Base-by-base conservation (phyloP, 2,329 filamentous ascomycete genomes). In the Pseudocercospora vitis region DNA sequence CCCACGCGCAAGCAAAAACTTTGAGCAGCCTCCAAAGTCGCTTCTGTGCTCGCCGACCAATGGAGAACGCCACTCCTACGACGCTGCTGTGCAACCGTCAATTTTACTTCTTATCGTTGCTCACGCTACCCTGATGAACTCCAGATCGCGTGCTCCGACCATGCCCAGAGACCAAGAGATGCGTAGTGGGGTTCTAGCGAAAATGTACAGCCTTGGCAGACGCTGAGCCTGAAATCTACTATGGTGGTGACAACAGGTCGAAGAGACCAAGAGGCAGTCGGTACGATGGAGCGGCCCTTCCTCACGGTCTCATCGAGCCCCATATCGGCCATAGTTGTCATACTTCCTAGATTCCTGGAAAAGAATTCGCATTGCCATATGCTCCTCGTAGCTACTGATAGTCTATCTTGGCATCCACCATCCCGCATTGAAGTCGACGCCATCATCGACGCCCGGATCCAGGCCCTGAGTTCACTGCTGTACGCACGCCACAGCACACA, bases 401-500 rank as follows among this genome's bases (percentile, higher is more conserved):
- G 52, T 40, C 24, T 21, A 21, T 32, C 52, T 53, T 54, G 55
- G 53, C 49, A 45, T 33, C 9, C 19, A 19, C 28, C 42, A 26
- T 37, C 47, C 47, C 37, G 37, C 19, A 21, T 23, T 42, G 37
- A 18, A 26, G 16, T 33, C 47, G 47, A 35, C 47, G 47, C 47
- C 32, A 39, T 49, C 9, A 32, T 39, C 21, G 33, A 37, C 31
- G 29, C 32, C 18, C 23, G 47, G 19, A 46, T 24, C 49, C 39
- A 50, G 40, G 39, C 29, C 40, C 21, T 44, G 26, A 29, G 14
- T 18, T 33, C 46, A 50, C 39, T n/a, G n/a, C n/a, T n/a, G n/a
- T 40, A 44, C 37, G 40, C 48, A 45, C 33, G 52, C 52, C 52
- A 49, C 48, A 44, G 42, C 31, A 48, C 33, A 26, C 35, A 42